A percentile compares a stretch with the other conserved stretches of the same genome.
phyloP scores from a whole-genome alignment of 805 yeast species.

The Kazachstania taianensis region DNA sequence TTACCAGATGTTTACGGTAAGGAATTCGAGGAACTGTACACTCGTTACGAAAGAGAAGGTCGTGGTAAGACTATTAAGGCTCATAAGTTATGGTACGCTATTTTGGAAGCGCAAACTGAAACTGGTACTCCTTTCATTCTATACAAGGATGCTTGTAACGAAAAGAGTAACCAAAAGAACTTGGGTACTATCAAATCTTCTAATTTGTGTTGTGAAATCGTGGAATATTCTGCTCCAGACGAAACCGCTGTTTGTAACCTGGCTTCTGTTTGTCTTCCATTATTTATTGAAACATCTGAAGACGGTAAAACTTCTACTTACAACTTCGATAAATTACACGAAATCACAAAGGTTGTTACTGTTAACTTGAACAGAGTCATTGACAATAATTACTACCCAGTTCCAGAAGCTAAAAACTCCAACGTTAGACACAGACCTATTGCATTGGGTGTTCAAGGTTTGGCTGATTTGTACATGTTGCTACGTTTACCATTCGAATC shows the following conservation, averaged over 20 bases:
- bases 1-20: conserved; percentile 72
- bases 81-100: conserved; percentile 80
- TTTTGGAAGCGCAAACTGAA: conserved; percentile 84
- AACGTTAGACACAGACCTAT: conserved; percentile 79
- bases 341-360: conserved; percentile 63
- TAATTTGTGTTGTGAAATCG: conserved; percentile 85
- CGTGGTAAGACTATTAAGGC: conserved; percentile 60
- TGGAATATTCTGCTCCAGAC: conserved; percentile 78
- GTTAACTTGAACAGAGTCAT: conserved; percentile 72
- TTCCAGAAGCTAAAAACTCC: conserved; percentile 58
- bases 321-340: conserved; percentile 65
- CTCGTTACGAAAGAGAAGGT: conserved; percentile 57
- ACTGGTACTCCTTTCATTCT: conserved; percentile 93
- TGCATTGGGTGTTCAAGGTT: conserved; percentile 91
- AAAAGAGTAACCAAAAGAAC: conserved; percentile 80
- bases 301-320: conserved; percentile 39
- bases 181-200: conserved; percentile 87
- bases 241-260: conserved; percentile 93
- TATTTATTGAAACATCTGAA: conserved; percentile 43
- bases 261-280: conserved; percentile 81
- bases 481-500: conserved; percentile 84
- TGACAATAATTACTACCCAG: conserved; percentile 77
- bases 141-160: conserved; percentile 83
- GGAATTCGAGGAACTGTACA: conserved; percentile 62
- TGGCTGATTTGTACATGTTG: conserved; percentile 80